Percentiles rank a stretch among this genome's conserved stretches.
Conservation (phyloP, 2,329 filamentous ascomycete genomes). For the Fusarium sambucinum region DNA sequence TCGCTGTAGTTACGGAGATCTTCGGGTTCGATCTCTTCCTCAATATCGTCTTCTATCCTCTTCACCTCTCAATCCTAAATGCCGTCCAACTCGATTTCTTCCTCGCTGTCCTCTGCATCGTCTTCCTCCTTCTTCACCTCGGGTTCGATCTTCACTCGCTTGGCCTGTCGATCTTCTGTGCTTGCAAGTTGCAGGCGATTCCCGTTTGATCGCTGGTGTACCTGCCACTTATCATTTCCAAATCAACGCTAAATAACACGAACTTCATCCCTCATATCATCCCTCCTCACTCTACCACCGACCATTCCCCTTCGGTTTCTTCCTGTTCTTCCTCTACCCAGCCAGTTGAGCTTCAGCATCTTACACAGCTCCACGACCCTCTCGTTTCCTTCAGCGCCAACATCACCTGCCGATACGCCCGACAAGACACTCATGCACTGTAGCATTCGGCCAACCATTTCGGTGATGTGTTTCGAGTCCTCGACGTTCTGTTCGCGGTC, state of each 20-base stretch:
- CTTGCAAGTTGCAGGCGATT: too few species aligned
- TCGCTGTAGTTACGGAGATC: too few species aligned
- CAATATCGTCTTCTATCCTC: too few species aligned
- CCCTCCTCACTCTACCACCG: constrained; percentile 69
- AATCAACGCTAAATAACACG: constrained; percentile 50
- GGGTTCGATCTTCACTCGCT: too few species aligned
- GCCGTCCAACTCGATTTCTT: too few species aligned
- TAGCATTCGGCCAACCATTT: constrained; percentile 94
- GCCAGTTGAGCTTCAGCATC: constrained; percentile 95
- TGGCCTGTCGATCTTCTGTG: too few species aligned
- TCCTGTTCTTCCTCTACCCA: constrained; percentile 89
- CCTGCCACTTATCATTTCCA: not conserved
- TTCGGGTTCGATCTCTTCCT: too few species aligned
- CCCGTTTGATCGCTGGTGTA: too few species aligned
- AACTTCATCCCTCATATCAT: constrained; percentile 57
- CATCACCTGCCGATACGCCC: constrained; percentile 62
- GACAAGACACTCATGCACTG: constrained; percentile 95
- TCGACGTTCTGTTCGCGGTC: constrained; percentile 73
- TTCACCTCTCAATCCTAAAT: too few species aligned
- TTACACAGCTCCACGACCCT: constrained; percentile 87
- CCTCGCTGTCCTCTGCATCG: constrained; percentile 27
- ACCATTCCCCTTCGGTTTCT: constrained; percentile 92
- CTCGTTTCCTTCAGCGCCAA: constrained; percentile 77
- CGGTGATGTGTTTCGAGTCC: constrained; percentile 84
- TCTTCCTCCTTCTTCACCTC: constrained; percentile 49